These are phyloP conservation scores for Prosopis cineraria DNA, from an alignment of 306 rosid genomes.

Conservation along the genomic window DNA sequence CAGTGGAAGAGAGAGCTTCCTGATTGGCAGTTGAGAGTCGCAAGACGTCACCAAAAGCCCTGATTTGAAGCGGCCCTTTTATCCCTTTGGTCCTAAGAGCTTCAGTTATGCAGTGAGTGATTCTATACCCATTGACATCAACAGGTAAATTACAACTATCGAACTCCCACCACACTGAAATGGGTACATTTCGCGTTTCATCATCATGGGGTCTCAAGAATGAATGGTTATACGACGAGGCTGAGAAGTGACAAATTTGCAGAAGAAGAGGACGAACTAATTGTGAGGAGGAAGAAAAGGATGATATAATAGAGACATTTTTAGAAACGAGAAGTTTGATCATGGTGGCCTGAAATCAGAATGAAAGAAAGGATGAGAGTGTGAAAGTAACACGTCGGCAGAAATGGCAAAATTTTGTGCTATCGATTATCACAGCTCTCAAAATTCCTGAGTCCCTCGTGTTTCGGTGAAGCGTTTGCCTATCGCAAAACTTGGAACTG, in stretches of 20 bases:
- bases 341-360: neutral
- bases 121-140: constrained; percentile 44
- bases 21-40: constrained; percentile 65
- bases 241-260: constrained; percentile 39
- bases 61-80: constrained; percentile 75
- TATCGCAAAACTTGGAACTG: neutral
- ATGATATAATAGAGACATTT: constrained; percentile 21
- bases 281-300: neutral
- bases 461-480: neutral
- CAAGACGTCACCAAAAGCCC: constrained; percentile 72
- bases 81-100: constrained; percentile 83
- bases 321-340: constrained; percentile 36
- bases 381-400: neutral
- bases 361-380: neutral
- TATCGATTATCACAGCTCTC: neutral
- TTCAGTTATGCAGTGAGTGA: constrained; percentile 50
- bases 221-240: constrained; percentile 17
- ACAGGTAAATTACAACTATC: constrained; percentile 70
- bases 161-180: constrained; percentile 98
- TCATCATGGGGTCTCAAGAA: constrained; percentile 50
- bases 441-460: neutral
- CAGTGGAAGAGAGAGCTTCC: constrained; percentile 73
- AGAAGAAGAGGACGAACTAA: constrained; percentile 30
- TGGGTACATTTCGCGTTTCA: constrained; percentile 65
- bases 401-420: neutral